These are phyloP conservation scores for Ganoderma resinaceum DNA, from an alignment of 1,284 basidiomycete species.

Conservation along the genomic window DNA sequence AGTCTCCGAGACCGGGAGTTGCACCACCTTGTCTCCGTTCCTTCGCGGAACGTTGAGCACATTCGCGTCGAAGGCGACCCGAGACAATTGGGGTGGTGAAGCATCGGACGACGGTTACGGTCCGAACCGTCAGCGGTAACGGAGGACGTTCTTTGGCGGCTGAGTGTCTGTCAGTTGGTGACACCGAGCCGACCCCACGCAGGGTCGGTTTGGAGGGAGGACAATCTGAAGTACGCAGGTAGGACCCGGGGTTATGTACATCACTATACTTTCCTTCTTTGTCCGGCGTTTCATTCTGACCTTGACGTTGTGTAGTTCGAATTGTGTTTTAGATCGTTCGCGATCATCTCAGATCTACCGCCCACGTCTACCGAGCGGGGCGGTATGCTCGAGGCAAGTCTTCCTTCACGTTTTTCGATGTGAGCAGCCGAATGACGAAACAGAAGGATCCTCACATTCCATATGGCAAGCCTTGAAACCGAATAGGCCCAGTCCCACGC, in stretches of 20 bases:
- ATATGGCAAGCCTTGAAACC: background rate
- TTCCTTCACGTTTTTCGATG: background rate
- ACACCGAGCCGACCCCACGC: background rate
- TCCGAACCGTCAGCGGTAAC: background rate
- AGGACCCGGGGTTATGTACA: background rate
- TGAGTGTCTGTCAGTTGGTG: background rate
- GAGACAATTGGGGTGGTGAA: background rate
- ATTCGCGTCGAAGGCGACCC: background rate
- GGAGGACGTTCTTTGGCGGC: background rate
- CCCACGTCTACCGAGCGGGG: background rate
- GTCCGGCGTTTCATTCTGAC: background rate
- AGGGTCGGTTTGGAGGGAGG: background rate
- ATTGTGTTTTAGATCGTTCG: background rate
- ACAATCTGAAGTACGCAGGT: background rate
- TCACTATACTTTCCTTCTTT: constrained; percentile 2
- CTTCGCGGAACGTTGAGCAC: background rate
- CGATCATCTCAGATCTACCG: constrained; percentile 1
- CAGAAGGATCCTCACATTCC: background rate
- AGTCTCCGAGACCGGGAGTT: background rate
- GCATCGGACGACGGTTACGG: background rate
- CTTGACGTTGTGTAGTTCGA: background rate
- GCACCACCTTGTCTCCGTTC: background rate
- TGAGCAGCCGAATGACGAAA: background rate
- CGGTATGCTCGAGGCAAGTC: background rate
- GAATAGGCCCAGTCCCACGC: background rate